Conservation (phyloP, 768 basidiomycete genomes). For the Cystobasidium ongulense region DNA sequence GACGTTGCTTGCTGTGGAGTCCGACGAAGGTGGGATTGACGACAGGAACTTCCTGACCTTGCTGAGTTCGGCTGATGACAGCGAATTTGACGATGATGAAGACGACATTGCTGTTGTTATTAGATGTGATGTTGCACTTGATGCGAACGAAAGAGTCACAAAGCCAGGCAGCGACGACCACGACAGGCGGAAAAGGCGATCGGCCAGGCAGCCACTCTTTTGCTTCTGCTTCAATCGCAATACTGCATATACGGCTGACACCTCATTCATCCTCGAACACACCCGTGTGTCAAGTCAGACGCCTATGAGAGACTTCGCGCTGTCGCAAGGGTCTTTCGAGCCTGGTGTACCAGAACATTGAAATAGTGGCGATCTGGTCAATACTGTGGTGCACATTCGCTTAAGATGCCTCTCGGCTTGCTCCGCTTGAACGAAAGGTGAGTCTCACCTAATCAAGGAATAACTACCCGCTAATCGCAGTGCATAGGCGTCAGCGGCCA, state of each 20-base stretch:
- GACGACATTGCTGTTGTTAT: background rate
- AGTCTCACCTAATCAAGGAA: background rate
- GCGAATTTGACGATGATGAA: background rate
- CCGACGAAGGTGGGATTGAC: constrained; percentile 10
- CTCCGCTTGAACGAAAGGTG: background rate
- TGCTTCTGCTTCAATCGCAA: background rate
- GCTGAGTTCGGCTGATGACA: background rate
- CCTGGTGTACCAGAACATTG: background rate
- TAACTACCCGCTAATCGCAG: background rate
- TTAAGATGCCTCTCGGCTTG: constrained; percentile 25
- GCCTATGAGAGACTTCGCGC: background rate
- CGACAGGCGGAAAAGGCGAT: too few relatives aligned
- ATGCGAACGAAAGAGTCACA: background rate
- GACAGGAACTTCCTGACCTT: constrained; percentile 16
- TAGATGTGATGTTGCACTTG: background rate
- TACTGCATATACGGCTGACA: background rate
- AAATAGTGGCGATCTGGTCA: background rate
- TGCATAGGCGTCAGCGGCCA: background rate
- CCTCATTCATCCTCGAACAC: background rate
- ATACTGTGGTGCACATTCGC: background rate
- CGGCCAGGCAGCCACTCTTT: too few relatives aligned
- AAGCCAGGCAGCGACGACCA: too few relatives aligned
- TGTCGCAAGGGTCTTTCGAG: background rate
- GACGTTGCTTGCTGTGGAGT: constrained; percentile 23
- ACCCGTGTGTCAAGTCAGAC: background rate